phyloP scores from a whole-genome alignment of 2,329 filamentous ascomycete species.

The Pseudocercospora musae region DNA sequence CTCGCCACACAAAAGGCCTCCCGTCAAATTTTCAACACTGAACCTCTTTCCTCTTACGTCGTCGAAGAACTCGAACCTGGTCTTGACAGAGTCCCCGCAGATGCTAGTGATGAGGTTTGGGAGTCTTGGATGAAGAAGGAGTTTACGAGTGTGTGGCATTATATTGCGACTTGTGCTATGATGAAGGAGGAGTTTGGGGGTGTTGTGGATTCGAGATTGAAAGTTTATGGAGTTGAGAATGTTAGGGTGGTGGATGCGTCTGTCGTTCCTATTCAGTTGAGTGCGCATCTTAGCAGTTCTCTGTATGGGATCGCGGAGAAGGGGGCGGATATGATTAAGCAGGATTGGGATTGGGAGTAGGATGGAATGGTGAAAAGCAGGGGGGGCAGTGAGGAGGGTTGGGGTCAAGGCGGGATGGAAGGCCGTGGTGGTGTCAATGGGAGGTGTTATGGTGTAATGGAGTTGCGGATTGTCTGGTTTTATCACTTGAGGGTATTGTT shows the following conservation, averaged over 20 bases:
- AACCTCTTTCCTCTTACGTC: slow-evolving; percentile 28
- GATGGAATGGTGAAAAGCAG: too few species aligned
- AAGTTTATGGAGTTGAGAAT: slow-evolving; percentile 31
- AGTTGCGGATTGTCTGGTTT: neutral
- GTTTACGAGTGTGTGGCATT: slow-evolving; percentile 32
- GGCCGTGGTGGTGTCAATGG: neutral
- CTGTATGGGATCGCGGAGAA: slow-evolving; percentile 39
- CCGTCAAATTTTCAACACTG: slow-evolving; percentile 30
- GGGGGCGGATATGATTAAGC: slow-evolving; percentile 34
- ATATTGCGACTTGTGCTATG: slow-evolving; percentile 30
- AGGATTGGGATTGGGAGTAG: slow-evolving; percentile 8
- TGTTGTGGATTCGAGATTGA: slow-evolving; percentile 38
- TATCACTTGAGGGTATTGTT: neutral
- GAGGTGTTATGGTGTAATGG: neutral
- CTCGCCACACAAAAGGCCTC: slow-evolving; percentile 34
- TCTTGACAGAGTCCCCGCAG: slow-evolving; percentile 2
- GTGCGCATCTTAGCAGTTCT: slow-evolving; percentile 25
- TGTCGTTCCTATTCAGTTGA: slow-evolving; percentile 16
- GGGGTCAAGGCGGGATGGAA: too few species aligned
- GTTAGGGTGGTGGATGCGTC: slow-evolving; percentile 20
- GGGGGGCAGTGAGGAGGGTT: too few species aligned
- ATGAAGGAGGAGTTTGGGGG: slow-evolving; percentile 30
- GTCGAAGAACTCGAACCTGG: slow-evolving; percentile 31
- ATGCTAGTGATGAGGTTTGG: slow-evolving; percentile 22
- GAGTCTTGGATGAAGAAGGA: slow-evolving; percentile 25